Evolutionary conservation across 495 filamentous ascomycete genomes (phyloP).

Genomic region (Hypoxylon rickii): DNA sequence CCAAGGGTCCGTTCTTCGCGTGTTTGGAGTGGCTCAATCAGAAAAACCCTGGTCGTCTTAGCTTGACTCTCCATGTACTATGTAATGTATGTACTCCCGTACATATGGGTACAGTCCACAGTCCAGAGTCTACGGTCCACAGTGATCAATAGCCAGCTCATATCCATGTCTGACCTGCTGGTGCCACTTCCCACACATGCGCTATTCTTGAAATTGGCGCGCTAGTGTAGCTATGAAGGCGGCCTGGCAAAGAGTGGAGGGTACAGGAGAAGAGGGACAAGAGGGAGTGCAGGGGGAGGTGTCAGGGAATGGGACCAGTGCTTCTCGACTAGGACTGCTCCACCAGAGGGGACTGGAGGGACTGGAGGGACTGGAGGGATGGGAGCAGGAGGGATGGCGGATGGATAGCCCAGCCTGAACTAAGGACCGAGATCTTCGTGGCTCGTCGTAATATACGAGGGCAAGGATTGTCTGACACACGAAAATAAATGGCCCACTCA

Average conservation of each 20-base stretch:
- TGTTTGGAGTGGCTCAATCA: constrained; percentile 39
- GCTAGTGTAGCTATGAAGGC: constrained; percentile 42
- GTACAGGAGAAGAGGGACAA: constrained; percentile 5
- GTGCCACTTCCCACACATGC: constrained; percentile 38
- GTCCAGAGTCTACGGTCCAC: constrained; percentile 14
- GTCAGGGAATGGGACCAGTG: constrained; percentile 21
- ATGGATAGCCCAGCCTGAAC: constrained; percentile 34
- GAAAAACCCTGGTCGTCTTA: constrained; percentile 28
- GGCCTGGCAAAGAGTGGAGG: constrained; percentile 28
- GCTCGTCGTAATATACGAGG: constrained; percentile 43
- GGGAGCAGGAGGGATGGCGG: constrained; percentile 32
- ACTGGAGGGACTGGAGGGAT: constrained; percentile 32
- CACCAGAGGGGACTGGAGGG: constrained; percentile 18
- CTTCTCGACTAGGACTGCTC: constrained; percentile 40
- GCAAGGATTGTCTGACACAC: constrained; percentile 46
- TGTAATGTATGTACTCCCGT: background rate
- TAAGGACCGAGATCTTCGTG: constrained; percentile 39
- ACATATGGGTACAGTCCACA: no score
- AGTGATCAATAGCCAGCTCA: constrained; percentile 39
- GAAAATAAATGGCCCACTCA: constrained; percentile 44
- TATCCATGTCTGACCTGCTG: constrained; percentile 39
- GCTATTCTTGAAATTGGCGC: constrained; percentile 43
- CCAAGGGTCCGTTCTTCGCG: constrained; percentile 33
- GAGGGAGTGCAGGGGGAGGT: constrained; percentile 24
- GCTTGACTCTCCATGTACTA: constrained; percentile 33